Conservation (phyloP, 495 filamentous ascomycete genomes). For the Mytilinidion resinicola region DNA sequence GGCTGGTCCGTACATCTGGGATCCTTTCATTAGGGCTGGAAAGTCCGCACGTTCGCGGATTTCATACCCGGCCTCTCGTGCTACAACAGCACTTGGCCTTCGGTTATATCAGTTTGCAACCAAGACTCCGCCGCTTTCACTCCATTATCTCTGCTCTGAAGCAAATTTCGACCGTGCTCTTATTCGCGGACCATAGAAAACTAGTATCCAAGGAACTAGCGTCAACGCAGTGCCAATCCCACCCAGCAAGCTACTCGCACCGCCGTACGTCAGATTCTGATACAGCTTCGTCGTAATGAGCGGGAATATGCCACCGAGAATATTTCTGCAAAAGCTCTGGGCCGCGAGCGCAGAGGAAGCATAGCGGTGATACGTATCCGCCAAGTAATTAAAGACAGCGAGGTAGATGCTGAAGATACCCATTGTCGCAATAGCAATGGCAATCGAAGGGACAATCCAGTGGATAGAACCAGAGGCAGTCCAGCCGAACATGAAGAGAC, state of each 20-base stretch:
- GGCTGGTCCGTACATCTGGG: too few species aligned
- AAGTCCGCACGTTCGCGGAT: too few species aligned
- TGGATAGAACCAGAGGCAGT: slow-evolving; percentile 59
- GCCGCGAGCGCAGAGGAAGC: slow-evolving; percentile 83
- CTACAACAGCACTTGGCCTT: too few species aligned
- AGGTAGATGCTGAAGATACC: slow-evolving; percentile 87
- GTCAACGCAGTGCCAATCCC: slow-evolving; percentile 65
- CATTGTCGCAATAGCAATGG: slow-evolving; percentile 68
- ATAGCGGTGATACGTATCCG: slow-evolving; percentile 82
- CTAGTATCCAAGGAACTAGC: slow-evolving; percentile 78
- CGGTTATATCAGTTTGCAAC: too few species aligned
- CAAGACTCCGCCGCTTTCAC: not conserved
- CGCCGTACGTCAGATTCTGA: slow-evolving; percentile 59
- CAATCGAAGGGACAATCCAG: slow-evolving; percentile 72
- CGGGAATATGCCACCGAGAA: slow-evolving; percentile 78
- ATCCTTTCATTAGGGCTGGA: too few species aligned
- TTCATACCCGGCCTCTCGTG: too few species aligned
- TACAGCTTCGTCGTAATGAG: slow-evolving; percentile 70
- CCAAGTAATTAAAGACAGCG: slow-evolving; percentile 88
- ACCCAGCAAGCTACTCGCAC: slow-evolving; percentile 71
- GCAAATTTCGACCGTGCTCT: slow-evolving; percentile 75
- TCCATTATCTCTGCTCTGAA: slow-evolving; percentile 32
- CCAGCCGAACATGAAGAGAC: slow-evolving; percentile 80
- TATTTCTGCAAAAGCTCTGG: slow-evolving; percentile 77
- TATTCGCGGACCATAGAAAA: slow-evolving; percentile 74